phyloP scores from a whole-genome alignment of 495 filamentous ascomycete genomes.

The Extremus antarcticus region DNA sequence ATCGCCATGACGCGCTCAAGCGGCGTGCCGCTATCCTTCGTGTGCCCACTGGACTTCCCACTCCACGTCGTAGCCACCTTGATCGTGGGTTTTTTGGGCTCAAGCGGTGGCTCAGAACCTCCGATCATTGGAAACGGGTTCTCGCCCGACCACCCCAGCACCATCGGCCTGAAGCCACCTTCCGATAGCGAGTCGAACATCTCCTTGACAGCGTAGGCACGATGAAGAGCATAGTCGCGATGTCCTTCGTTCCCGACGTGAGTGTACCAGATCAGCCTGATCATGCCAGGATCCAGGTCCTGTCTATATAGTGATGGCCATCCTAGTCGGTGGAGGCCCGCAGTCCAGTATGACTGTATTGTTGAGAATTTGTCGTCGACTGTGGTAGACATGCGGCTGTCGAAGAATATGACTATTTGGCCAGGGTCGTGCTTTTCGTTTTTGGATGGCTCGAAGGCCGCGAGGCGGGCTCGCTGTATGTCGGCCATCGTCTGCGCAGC shows the following conservation, averaged over 20 bases:
- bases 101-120: slow-evolving; percentile 10
- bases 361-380: slow-evolving; percentile 7
- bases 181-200: slow-evolving; percentile 18
- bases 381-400: slow-evolving; percentile 3
- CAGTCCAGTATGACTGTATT: slow-evolving; percentile 8
- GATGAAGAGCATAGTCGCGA: slow-evolving; percentile 16
- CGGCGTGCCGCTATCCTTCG: slow-evolving; percentile 6
- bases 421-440: slow-evolving; percentile 12
- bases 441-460: slow-evolving; percentile 2
- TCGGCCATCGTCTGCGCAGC: not conserved
- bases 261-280: slow-evolving; percentile 18
- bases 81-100: slow-evolving; percentile 11
- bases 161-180: slow-evolving; percentile 16
- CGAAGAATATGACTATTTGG: slow-evolving; percentile 17
- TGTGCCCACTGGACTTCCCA: slow-evolving; percentile 11
- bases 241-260: slow-evolving; percentile 15
- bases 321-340: slow-evolving; percentile 5
- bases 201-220: slow-evolving; percentile 8
- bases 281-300: slow-evolving; percentile 12
- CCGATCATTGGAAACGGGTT: slow-evolving; percentile 21
- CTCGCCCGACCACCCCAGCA: slow-evolving; percentile 17
- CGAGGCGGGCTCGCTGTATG: not conserved
- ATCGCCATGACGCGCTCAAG: slow-evolving; percentile 20
- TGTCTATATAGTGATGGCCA: slow-evolving; percentile 10
- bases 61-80: slow-evolving; percentile 3